These are phyloP conservation scores for Vinca minor DNA, from an alignment of 257 asterid species.

Conservation along the genomic window DNA sequence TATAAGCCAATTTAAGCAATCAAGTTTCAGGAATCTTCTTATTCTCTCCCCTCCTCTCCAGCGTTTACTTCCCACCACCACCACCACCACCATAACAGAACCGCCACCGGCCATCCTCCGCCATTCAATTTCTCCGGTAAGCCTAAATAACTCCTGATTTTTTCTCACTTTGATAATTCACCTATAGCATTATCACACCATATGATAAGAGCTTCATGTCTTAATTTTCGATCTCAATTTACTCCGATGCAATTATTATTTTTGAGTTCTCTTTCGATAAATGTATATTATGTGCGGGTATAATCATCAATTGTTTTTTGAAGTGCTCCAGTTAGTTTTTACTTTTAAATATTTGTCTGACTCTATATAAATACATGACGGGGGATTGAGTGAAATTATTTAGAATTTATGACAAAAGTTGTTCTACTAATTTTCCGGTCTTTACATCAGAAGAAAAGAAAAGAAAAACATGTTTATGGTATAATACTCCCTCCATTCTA, in stretches of 20 bases:
- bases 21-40: not conserved
- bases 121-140: not conserved
- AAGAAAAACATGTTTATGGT: too few relatives aligned
- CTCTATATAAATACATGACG: not conserved
- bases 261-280: not conserved
- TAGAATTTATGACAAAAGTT: not conserved
- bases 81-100: not conserved
- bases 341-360: not conserved
- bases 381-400: not conserved
- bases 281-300: not conserved
- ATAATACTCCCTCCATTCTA: too few relatives aligned
- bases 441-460: too few relatives aligned
- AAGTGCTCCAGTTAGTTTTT: not conserved
- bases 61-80: not conserved
- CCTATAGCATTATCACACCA: not conserved
- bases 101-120: not conserved
- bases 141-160: not conserved
- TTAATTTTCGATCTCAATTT: conserved; percentile 13
- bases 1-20: conserved; percentile 10
- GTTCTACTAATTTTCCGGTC: too few relatives aligned
- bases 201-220: not conserved
- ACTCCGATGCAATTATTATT: not conserved
- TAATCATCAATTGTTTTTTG: not conserved
- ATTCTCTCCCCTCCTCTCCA: too few relatives aligned
- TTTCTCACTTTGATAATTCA: not conserved